These are phyloP conservation scores for Glutinoglossum americanum DNA, from an alignment of 495 filamentous ascomycete genomes.

Conservation along the genomic window DNA sequence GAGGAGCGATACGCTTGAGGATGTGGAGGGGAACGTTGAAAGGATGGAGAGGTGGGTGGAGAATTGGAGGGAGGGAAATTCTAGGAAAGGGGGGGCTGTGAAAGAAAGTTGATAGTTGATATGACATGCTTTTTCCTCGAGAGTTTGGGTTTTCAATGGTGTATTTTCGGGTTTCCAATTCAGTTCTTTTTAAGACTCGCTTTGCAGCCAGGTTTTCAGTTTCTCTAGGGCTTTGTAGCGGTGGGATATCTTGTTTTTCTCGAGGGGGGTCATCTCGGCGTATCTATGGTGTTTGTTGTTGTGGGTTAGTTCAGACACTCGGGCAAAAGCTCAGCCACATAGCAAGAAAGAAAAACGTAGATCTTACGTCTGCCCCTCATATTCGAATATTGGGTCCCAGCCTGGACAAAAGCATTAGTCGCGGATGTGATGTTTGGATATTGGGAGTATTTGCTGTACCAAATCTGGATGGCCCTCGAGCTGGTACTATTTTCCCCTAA, in stretches of 20 bases:
- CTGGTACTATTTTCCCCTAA: constrained; percentile 52
- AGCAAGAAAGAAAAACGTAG: background rate
- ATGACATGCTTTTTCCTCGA: background rate
- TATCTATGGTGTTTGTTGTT: constrained; percentile 24
- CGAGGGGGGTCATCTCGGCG: constrained; percentile 83
- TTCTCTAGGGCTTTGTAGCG: constrained; percentile 68
- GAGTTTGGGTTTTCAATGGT: too few relatives aligned
- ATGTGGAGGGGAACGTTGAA: constrained; percentile 73
- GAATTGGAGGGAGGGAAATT: constrained; percentile 44
- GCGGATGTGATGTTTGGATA: background rate
- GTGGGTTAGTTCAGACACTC: background rate
- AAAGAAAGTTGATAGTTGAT: background rate
- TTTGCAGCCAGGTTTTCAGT: constrained; percentile 39
- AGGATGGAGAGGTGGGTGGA: constrained; percentile 64
- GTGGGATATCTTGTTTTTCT: constrained; percentile 89
- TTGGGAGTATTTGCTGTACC: constrained; percentile 31
- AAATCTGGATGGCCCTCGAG: constrained; percentile 54
- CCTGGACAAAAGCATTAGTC: constrained; percentile 24
- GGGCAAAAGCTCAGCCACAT: background rate
- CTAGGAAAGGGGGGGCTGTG: too few relatives aligned
- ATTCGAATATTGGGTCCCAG: constrained; percentile 95
- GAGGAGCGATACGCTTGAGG: constrained; percentile 54
- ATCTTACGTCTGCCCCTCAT: constrained; percentile 64
- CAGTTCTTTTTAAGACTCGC: background rate
- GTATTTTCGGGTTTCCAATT: too few relatives aligned